phyloP scores from a whole-genome alignment of 106 monocot genomes.

The Xerophyta viscosa region DNA sequence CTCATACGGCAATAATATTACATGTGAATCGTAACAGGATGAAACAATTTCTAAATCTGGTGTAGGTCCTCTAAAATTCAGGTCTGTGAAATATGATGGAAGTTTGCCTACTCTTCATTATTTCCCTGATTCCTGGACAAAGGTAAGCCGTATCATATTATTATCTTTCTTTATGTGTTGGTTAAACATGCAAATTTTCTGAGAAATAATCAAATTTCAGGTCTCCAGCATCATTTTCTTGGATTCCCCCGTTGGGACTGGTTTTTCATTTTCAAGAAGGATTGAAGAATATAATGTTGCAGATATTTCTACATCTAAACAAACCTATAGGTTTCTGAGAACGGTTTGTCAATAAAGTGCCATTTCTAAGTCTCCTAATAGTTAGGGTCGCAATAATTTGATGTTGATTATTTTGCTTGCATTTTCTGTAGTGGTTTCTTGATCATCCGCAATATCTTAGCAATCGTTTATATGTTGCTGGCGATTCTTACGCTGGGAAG shows the following conservation, averaged over 20 bases:
- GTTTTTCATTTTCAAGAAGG: slow-evolving; percentile 29
- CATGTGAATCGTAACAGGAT: too few relatives aligned
- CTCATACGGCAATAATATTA: too few relatives aligned
- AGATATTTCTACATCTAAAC: slow-evolving; percentile 11
- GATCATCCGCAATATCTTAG: slow-evolving; percentile 45
- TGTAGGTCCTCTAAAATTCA: slow-evolving; percentile 42
- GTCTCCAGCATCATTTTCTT: slow-evolving; percentile 35
- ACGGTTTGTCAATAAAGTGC: slow-evolving; percentile 27
- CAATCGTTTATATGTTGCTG: slow-evolving; percentile 54
- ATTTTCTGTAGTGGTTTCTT: slow-evolving; percentile 41
- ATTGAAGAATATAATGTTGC: slow-evolving; percentile 16
- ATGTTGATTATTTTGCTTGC: background rate
- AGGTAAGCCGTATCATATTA: slow-evolving; percentile 8
- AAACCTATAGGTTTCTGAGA: slow-evolving; percentile 17
- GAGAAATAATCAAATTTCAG: slow-evolving; percentile 3
- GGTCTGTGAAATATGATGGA: slow-evolving; percentile 16
- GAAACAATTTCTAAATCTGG: background rate
- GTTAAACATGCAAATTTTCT: background rate
- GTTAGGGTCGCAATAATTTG: too few relatives aligned
- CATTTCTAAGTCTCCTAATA: background rate
- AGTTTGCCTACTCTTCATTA: slow-evolving; percentile 29
- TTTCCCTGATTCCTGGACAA: slow-evolving; percentile 36
- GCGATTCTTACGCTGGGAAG: slow-evolving; percentile 68
- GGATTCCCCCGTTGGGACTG: slow-evolving; percentile 38
- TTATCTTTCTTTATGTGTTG: background rate